Base-by-base conservation (phyloP, 192 early-diverging fungal genomes). In the Podila horticola region DNA sequence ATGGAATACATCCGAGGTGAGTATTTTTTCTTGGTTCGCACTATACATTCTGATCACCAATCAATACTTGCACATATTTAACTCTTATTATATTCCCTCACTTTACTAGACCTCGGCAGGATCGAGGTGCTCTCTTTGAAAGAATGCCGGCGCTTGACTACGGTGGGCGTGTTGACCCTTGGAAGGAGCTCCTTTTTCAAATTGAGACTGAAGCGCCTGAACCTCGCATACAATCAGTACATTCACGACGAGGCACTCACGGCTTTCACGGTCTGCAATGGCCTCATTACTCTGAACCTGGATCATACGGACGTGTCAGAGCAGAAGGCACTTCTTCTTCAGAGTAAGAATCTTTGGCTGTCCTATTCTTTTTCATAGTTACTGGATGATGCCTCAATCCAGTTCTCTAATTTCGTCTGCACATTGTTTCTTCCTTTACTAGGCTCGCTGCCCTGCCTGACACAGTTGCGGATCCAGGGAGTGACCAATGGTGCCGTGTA, bases 271-370 rank as follows among this genome's bases (percentile, higher is more conserved):
- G 60, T 58, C 1, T 72, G 77, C n/a, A 33, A 69, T 1, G 71
- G 69, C 24, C 67, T 86, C 38, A 64, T 41, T 28, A 66, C 83
- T 5, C 70, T 86, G n/a, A 86, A 82, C 29, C 67, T 86, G 26
- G 82, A 86, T 34, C 63, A 83, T n/a, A 86, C 85, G 10, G 73
- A 72, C 51, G 85, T 84, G 10, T 48, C 77, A 0, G 66, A 81
- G 31, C 26, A 52, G 10, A 50, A 31, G 10, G 77, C 67, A 19
- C 36, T 59, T 17, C 62, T 12, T 1, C 30, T 81, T 24, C 77
- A 81, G 66, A 28, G 76, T 79, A 79, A 31, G 69, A 6, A 12
- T n/a, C 41, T 31, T 8, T 12, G 22, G 17, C 9, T 15, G 17
- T 19, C 58, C 36, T 26, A 6, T 58, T 36, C 10, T 2, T 59